Evolutionary conservation across 108 stramenopile species (phyloP).

Genomic region (Pseudonitzschia delicatissima): DNA sequence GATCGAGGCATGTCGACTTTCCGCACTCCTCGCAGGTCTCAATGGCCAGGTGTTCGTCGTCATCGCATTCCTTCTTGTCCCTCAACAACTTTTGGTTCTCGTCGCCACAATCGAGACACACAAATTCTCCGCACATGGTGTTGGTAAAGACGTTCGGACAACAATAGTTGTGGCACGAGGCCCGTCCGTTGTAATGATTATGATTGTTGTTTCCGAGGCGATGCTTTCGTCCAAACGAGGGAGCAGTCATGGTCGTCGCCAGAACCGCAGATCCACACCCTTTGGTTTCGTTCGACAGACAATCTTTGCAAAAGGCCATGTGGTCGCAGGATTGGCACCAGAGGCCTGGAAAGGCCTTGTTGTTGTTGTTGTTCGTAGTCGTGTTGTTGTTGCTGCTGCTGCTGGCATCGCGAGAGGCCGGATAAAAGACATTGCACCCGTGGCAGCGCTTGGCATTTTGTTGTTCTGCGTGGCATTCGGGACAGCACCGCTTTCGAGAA

Average conservation of each 20-base stretch:
- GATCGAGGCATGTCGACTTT: constrained; percentile 9
- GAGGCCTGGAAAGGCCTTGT: not conserved
- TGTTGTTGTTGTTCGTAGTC: not conserved
- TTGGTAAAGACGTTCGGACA: constrained; percentile 6
- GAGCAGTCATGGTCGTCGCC: not conserved
- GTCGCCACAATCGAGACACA: constrained; percentile 3
- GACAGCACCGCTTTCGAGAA: not conserved
- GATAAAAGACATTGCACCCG: constrained; percentile 4
- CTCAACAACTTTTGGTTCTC: not conserved
- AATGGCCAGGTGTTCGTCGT: not conserved
- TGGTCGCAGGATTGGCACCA: constrained; percentile 2
- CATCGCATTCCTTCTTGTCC: not conserved
- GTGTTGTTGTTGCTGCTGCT: not conserved
- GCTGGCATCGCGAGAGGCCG: not conserved
- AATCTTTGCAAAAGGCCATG: constrained; percentile 6
- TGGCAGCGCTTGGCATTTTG: not conserved
- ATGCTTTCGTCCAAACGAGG: not conserved
- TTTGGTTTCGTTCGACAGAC: not conserved
- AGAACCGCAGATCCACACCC: not conserved
- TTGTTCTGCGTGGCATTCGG: constrained; percentile 1
- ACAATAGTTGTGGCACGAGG: constrained; percentile 2
- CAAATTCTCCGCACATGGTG: constrained; percentile 12
- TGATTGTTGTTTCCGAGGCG: not conserved
- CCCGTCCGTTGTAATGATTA: not conserved
- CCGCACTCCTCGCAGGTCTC: constrained; percentile 8